Percentiles rank a stretch among this genome's conserved stretches.
Evolutionary conservation across 192 early-diverging fungal genomes (phyloP).

Genomic region (Gryganskiella cystojenkinii): DNA sequence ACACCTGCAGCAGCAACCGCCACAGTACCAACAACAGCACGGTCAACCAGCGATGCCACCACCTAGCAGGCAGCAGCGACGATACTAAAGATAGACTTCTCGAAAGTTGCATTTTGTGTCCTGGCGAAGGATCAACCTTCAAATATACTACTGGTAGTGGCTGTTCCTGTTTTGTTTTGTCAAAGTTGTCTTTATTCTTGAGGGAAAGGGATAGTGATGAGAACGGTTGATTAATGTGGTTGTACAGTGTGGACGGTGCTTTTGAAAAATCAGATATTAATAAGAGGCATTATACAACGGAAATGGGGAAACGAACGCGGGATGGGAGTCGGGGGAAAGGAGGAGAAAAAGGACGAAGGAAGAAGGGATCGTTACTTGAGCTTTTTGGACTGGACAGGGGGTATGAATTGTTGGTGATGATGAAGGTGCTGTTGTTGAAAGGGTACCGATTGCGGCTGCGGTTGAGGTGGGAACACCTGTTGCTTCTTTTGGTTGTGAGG

Average conservation of each 20-base stretch:
- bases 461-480: neutral
- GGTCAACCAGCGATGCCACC: neutral
- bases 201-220: no score
- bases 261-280: no score
- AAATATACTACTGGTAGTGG: no score
- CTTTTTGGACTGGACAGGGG: slow-evolving; percentile 20
- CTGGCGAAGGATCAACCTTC: no score
- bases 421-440: neutral
- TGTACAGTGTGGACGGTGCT: no score
- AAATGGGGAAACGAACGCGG: neutral
- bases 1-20: slow-evolving; percentile 25
- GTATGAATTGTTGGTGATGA: neutral
- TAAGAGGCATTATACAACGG: no score
- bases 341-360: neutral
- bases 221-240: no score
- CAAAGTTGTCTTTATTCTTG: no score
- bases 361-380: neutral
- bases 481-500: no score
- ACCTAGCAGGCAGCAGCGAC: neutral
- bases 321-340: neutral
- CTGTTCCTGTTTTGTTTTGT: no score
- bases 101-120: no score
- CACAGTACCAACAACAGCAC: slow-evolving; percentile 5
- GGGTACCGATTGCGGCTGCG: neutral
- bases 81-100: neutral